Base-by-base conservation (phyloP, 371 early-diverging fungal genomes). In the Mucor piriformis region DNA sequence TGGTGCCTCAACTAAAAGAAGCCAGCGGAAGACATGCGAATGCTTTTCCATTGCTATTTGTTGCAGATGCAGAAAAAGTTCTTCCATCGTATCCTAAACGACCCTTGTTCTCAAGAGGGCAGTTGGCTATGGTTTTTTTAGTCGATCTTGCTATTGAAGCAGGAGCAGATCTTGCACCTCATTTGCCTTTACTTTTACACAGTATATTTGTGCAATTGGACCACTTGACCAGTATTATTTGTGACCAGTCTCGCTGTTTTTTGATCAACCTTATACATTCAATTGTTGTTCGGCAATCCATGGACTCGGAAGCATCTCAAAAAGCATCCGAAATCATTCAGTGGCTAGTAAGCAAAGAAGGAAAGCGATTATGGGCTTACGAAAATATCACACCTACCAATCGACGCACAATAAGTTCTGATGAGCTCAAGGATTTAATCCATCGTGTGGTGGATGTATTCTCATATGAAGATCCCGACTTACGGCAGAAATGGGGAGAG, bases 401-500 rank as follows among this genome's bases (percentile, higher is more conserved):
- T 49, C 76, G 73, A 59, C 77, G 66, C 5, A 59, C 81, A 10
- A 63, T 64, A 13, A 83, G 82, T 44, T 54, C 82, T 6, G 48
- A 59, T 7, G 84, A 87, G 42, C 61, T 83, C 10, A 74, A 75
- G 20, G 59, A 59, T 12, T 53, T 83, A 5, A 33, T 76, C 10
- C 62, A 71, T 35, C 67, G 66, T 10, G 76, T 83, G 6, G 67
- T 81, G 0, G 65, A 67, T 10, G 83, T 91, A 3, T 89, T 90
- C 63, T 74, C 77, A 12, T 65, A 76, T 16, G 84, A 86, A 23
- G 86, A 88, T 37, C 76, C 83, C 3, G 84, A 85, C n/a, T 72
- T 93, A n/a, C 75, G 83, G 21, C 93, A 94, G 63, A 81, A 79
- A 24, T 95, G 95, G 96, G 94, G 92, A 0, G 89, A 88, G 47